Evolutionary conservation across 306 rosid species (phyloP), one percentile per base, ranked within the genome.

Genomic region (Echinosophora koreensis): DNA sequence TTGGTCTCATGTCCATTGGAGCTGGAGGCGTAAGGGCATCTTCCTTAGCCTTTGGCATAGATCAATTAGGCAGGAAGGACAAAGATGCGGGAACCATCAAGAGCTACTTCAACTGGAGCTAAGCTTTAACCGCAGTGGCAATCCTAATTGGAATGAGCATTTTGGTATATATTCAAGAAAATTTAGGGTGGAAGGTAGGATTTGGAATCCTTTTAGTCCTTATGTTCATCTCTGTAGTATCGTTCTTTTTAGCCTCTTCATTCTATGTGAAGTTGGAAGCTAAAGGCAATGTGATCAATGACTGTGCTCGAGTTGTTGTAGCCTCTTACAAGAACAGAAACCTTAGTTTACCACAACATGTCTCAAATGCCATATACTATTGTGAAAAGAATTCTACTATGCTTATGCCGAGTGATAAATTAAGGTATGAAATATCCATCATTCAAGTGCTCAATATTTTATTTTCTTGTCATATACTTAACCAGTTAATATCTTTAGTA

Each of bases 1-100:
- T 73, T 28, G 66, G 34, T 69, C n/a, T 73, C 35, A 42, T 73
- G 69, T 10, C 69, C 59, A 44, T 59, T 73, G 69, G 74, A 32
- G 49, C 74, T 51, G 74, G 78, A 42, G 59, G 69, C 56, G 59
- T 73, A 73, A 73, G 78, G 42, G 69, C 78, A n/a, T 73, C 78
- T 30, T 59, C 78, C 46, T 42, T 59, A 44, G 69, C 78, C 78
- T 73, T 59, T 59, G 58, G 46, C 8, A 32, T 73, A 5, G 59
- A 73, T 30, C 69, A 73, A 44, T 16, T 73, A 73, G 6, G 2
- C 65, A 54, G 2, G 22, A 56, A 55, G 50, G 58, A 73, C 13
- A 73, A 50, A 42, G 46, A 73, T 9, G 17, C 0, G n/a, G 46
- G 78, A 12, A 15, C 46, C 59, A n/a, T 16, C 44, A 62, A 51